These are phyloP conservation scores for Eudorina sp. DNA, from an alignment of 139 green algal genomes.

Conservation along the genomic window DNA sequence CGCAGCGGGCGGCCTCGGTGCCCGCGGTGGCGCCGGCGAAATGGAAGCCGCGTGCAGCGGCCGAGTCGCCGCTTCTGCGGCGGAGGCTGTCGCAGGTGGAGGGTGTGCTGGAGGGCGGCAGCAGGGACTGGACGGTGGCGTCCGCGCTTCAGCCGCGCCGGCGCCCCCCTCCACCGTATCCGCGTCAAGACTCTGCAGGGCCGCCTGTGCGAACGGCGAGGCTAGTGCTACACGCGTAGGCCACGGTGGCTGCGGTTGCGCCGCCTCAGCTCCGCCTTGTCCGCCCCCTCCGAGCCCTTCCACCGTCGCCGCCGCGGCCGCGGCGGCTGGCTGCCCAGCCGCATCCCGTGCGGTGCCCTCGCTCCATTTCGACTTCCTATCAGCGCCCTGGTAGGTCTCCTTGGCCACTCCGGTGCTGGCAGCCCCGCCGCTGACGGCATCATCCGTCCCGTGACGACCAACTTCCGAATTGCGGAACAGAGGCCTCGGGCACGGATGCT, in stretches of 20 bases:
- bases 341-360: background rate
- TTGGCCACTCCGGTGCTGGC: too few relatives aligned
- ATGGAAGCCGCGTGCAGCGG: background rate
- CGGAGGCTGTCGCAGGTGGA: background rate
- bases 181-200: background rate
- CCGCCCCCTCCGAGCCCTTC: background rate
- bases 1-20: background rate
- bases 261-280: background rate
- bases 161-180: background rate
- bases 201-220: constrained; percentile 19
- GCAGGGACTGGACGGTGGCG: too few relatives aligned
- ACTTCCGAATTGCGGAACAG: too few relatives aligned
- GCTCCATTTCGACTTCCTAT: too few relatives aligned
- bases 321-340: background rate
- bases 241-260: background rate
- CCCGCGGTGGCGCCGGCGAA: background rate
- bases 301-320: background rate
- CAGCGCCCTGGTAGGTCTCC: too few relatives aligned
- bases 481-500: too few relatives aligned
- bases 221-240: background rate
- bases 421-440: too few relatives aligned
- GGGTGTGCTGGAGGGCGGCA: too few relatives aligned
- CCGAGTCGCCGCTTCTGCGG: background rate
- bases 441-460: too few relatives aligned
- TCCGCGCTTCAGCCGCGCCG: too few relatives aligned